Evolutionary conservation across 495 filamentous ascomycete species (phyloP), one percentile per base, ranked within the genome.

Genomic region (Amphirosellinia nigrospora): DNA sequence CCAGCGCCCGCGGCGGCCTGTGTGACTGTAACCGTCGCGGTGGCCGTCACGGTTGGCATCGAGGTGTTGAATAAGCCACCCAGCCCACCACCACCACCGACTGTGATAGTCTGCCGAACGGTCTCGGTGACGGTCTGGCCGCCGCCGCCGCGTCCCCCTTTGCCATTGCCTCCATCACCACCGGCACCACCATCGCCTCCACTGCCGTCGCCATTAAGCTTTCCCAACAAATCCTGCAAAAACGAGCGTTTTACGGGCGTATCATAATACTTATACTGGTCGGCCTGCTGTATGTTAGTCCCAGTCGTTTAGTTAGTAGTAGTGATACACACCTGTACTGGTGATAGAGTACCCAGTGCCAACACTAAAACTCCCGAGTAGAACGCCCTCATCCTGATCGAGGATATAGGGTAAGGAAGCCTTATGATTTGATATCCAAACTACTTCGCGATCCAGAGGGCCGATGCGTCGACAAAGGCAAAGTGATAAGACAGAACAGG

Each of bases 41-140:
- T 76, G 61, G 78, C 75, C 32, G 83, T 84, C 21, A 83, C 68
- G n/a, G 81, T 83, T 10, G 75, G 75, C 16, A 77, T 71, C 32
- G 41, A 52, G 3, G 55, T 71, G 66, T 81, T 81, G 45, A 77
- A 52, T 30, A 68, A 46, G 9, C 30, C 75, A 28, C 58, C 52
- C 0, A 26, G 7, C 3, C 34, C 36, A 9, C 70, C 71, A 15
- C 67, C 71, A 32, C 67, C 71, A 28, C 73, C 73, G 8, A 77
- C 73, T 7, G 73, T 77, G 46, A 77, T 71, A 32, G 75, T 77
- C 55, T 73, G 74, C 21, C 62, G 77, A 1, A 82, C 58, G 4
- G 81, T 83, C 73, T 81, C 79, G 50, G 82, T 84, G 28, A 84
- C 79, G 2, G 79, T 81, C 60, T 71, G 64, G 19, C 62, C 66